Percentiles rank a stretch among this genome's conserved stretches.
Evolutionary conservation across 805 yeast species (phyloP).

Genomic region (Sungouiella blattae): DNA sequence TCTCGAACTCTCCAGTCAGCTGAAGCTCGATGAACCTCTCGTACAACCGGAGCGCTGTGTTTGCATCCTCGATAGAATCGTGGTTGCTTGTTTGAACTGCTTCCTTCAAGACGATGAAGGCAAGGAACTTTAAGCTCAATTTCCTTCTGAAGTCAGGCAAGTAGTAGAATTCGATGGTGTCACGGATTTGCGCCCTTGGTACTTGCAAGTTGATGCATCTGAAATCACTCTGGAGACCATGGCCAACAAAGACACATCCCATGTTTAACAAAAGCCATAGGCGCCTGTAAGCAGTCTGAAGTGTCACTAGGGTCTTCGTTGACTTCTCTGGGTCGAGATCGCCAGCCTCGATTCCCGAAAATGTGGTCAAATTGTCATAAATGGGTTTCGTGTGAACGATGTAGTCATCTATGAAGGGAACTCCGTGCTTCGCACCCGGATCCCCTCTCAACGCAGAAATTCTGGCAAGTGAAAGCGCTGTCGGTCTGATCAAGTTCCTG

Average conservation of each 20-base stretch:
- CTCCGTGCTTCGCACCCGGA: conserved; percentile 60
- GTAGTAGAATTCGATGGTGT: conserved; percentile 79
- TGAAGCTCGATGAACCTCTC: conserved; percentile 64
- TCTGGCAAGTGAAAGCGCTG: conserved; percentile 75
- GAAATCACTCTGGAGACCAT: conserved; percentile 88
- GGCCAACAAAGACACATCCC: conserved; percentile 93
- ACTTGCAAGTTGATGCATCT: conserved; percentile 89
- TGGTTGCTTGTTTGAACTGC: conserved; percentile 91
- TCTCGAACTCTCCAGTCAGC: conserved; percentile 56
- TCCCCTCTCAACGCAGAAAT: conserved; percentile 80
- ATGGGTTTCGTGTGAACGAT: conserved; percentile 70
- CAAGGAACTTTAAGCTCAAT: conserved; percentile 79
- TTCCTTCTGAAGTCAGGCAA: conserved; percentile 72
- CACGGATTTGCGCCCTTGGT: conserved; percentile 81
- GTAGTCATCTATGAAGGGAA: conserved; percentile 90
- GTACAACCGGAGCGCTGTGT: conserved; percentile 76
- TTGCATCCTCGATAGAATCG: conserved; percentile 96
- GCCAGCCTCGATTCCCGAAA: conserved; percentile 91
- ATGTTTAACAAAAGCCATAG: conserved; percentile 86
- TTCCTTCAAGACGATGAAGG: conserved; percentile 70
- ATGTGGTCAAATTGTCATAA: conserved; percentile 82
- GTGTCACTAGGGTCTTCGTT: conserved; percentile 64
- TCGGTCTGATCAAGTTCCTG: conserved; percentile 69
- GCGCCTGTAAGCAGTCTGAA: conserved; percentile 81
- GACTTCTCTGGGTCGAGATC: conserved; percentile 75